Evolutionary conservation across 257 asterid species (phyloP).

Genomic region (Solanum etuberosum): DNA sequence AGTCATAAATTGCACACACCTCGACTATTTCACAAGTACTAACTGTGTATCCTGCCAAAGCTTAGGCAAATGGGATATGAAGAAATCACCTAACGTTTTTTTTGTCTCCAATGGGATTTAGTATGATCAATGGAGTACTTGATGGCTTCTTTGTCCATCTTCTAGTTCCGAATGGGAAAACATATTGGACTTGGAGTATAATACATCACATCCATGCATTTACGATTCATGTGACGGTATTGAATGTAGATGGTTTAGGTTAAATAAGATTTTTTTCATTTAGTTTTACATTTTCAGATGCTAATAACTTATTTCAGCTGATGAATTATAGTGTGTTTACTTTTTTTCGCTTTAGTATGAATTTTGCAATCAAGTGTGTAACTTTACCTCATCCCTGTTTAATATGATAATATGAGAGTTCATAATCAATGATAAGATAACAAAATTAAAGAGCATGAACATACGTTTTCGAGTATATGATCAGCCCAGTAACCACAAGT

Average conservation of each 20-base stretch:
- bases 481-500: constrained; percentile 44
- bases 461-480: constrained; percentile 48
- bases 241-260: too few species aligned
- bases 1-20: neutral
- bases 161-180: neutral
- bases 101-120: neutral
- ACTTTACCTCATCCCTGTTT: neutral
- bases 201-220: neutral
- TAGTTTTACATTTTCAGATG: too few species aligned
- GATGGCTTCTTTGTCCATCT: too few species aligned
- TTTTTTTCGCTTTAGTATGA: too few species aligned
- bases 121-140: too few species aligned
- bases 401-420: neutral
- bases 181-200: neutral
- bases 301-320: too few species aligned
- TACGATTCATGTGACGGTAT: neutral
- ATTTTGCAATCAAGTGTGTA: neutral
- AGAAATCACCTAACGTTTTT: neutral
- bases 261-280: too few species aligned
- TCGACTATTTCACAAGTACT: neutral
- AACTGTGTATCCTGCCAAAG: neutral
- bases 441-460: neutral
- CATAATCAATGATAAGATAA: neutral
- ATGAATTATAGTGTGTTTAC: too few species aligned
- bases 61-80: neutral